Percentiles rank a stretch among this genome's conserved stretches.
phyloP scores from a whole-genome alignment of 768 basidiomycete genomes.

The Termitomyces titanicus region DNA sequence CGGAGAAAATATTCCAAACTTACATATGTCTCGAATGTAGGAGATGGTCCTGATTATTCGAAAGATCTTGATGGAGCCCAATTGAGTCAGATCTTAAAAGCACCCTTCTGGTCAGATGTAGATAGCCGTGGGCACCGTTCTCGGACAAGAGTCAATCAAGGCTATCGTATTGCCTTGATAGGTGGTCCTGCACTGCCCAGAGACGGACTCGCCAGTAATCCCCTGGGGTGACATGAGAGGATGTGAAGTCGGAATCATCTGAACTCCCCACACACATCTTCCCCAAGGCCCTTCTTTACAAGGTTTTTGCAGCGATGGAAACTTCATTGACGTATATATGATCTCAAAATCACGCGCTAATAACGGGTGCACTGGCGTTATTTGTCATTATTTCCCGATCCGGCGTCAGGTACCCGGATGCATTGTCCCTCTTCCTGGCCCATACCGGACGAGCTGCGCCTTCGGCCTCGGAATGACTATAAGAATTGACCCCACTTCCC shows the following conservation, averaged over 20 bases:
- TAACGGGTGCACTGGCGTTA: no score
- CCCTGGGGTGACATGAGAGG: background rate
- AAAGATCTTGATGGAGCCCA: no score
- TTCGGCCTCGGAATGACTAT: slow-evolving; percentile 27
- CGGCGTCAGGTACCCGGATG: slow-evolving; percentile 12
- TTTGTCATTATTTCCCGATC: slow-evolving; percentile 3
- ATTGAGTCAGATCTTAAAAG: background rate
- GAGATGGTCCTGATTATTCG: background rate
- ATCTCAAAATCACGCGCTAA: no score
- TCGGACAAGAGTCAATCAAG: background rate
- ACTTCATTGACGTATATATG: no score
- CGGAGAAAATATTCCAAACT: background rate
- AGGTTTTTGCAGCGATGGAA: no score
- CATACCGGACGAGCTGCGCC: no score
- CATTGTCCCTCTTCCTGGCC: no score
- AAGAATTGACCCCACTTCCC: slow-evolving; percentile 29
- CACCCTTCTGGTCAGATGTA: no score
- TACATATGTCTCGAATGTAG: background rate
- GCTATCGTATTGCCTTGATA: background rate
- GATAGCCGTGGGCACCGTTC: no score
- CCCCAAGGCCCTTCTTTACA: no score
- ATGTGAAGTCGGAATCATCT: background rate
- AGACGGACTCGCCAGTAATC: no score
- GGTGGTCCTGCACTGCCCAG: no score
- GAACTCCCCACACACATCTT: background rate